A percentile compares a stretch with the other conserved stretches of the same genome.
These are phyloP conservation scores for Umbellularia californica DNA, from an alignment of 164 flowering plant species.

Conservation along the genomic window DNA sequence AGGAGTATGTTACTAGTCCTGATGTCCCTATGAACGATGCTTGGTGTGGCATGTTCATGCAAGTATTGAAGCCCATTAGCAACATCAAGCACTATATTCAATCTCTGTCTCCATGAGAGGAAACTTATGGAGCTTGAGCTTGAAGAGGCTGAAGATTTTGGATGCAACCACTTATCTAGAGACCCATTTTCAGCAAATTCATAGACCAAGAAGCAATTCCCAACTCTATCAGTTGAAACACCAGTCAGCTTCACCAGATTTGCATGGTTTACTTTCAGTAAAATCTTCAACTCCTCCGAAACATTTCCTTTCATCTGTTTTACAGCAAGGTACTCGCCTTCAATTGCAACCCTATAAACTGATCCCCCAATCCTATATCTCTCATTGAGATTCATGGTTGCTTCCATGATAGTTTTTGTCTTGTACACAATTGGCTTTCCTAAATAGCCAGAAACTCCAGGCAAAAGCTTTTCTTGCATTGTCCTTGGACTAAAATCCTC, in stretches of 20 bases:
- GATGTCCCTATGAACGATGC: slow-evolving; percentile 31
- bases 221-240: slow-evolving; percentile 34
- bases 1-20: slow-evolving; percentile 31
- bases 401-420: slow-evolving; percentile 39
- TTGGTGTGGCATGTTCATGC: slow-evolving; percentile 39
- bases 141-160: slow-evolving; percentile 24
- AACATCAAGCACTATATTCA: slow-evolving; percentile 43
- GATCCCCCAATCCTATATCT: slow-evolving; percentile 46
- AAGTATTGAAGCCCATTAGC: slow-evolving; percentile 41
- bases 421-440: slow-evolving; percentile 52
- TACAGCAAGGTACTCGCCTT: slow-evolving; percentile 42
- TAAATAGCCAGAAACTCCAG: slow-evolving; percentile 53
- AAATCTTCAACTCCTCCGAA: slow-evolving; percentile 50
- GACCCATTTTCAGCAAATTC: slow-evolving; percentile 70
- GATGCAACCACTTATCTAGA: slow-evolving; percentile 47
- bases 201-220: slow-evolving; percentile 47
- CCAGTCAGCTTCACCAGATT: slow-evolving; percentile 60
- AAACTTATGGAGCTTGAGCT: slow-evolving; percentile 25
- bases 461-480: slow-evolving; percentile 46
- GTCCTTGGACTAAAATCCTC: slow-evolving; percentile 23
- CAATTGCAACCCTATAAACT: slow-evolving; percentile 43
- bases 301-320: slow-evolving; percentile 46
- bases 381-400: slow-evolving; percentile 51
- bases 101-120: slow-evolving; percentile 27
- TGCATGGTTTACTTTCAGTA: slow-evolving; percentile 64